These are phyloP conservation scores for Saccharomyces hybrid DNA, from an alignment of 1,139 yeast species.

Conservation along the genomic window DNA sequence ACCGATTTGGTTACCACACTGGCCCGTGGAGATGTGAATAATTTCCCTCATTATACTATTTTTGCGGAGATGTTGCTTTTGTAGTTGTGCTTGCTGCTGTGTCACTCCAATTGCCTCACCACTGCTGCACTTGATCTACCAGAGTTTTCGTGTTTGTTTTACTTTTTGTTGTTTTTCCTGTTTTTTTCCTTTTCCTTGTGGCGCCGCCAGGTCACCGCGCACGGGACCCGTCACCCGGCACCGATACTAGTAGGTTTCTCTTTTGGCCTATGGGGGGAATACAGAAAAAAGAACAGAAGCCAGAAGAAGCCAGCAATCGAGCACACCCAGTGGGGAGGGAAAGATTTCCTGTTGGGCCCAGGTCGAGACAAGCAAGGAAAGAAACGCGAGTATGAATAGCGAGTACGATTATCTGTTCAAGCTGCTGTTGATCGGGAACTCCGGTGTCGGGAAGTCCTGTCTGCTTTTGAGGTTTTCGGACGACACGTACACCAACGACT, in stretches of 20 bases:
- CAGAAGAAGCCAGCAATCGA: not conserved
- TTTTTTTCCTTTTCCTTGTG: constrained; percentile 1
- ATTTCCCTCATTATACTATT: constrained; percentile 47
- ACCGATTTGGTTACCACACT: constrained; percentile 99
- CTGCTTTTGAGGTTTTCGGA: constrained; percentile 91
- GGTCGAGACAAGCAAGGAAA: not conserved
- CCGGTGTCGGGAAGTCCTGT: constrained; percentile 98
- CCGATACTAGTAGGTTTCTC: not conserved
- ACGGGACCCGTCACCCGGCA: not conserved
- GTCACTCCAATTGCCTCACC: constrained; percentile 1
- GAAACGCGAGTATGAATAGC: constrained; percentile 49
- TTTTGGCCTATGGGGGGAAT: not conserved
- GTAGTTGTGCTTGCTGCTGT: not conserved
- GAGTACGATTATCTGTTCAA: constrained; percentile 96
- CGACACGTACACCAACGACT: constrained; percentile 94
- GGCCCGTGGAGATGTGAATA: constrained; percentile 94
- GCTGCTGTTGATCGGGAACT: constrained; percentile 88
- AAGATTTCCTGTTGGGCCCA: not conserved
- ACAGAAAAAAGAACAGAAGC: not conserved
- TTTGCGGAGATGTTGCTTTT: constrained; percentile 3
- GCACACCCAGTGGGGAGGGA: not conserved
- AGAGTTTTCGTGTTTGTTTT: not conserved
- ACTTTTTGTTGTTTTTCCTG: not conserved
- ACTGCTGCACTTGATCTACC: not conserved
- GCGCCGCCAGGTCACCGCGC: not conserved